Conservation (phyloP, 2,329 filamentous ascomycete genomes). For the Pseudogymnoascus sp. region DNA sequence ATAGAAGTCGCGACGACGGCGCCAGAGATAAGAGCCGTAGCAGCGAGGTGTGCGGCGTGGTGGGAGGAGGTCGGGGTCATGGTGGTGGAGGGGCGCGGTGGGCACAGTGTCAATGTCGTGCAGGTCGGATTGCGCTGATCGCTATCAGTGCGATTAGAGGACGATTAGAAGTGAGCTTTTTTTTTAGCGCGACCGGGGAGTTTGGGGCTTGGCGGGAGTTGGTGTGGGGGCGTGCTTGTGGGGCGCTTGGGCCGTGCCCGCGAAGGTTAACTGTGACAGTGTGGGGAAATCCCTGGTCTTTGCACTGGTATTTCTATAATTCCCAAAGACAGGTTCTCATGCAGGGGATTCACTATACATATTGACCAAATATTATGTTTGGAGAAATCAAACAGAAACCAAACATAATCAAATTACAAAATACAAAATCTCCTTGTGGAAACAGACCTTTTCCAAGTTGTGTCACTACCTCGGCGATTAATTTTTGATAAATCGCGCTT, state of each 20-base stretch:
- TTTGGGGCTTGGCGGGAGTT: background rate
- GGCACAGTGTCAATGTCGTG: background rate
- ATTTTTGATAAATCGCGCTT: background rate
- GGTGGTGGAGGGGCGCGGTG: background rate
- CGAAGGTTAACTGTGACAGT: background rate
- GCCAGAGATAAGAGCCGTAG: constrained; percentile 60
- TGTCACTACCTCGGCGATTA: background rate
- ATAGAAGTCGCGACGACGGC: constrained; percentile 51
- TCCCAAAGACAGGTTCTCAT: background rate
- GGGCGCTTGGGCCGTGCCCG: background rate
- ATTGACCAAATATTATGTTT: background rate
- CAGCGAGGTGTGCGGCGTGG: constrained; percentile 47
- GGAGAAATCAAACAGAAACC: background rate
- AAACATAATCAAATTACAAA: background rate
- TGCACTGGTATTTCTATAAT: background rate
- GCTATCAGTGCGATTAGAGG: background rate
- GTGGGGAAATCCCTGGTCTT: background rate
- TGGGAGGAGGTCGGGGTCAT: background rate
- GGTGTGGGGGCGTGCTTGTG: background rate
- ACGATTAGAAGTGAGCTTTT: background rate
- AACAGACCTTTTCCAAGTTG: background rate
- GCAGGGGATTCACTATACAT: background rate
- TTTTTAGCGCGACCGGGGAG: background rate
- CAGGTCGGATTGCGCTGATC: background rate
- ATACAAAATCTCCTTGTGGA: background rate